These are phyloP conservation scores for Dendrocalamus sinicus DNA, from an alignment of 176 grass and related monocot species.

Conservation along the genomic window DNA sequence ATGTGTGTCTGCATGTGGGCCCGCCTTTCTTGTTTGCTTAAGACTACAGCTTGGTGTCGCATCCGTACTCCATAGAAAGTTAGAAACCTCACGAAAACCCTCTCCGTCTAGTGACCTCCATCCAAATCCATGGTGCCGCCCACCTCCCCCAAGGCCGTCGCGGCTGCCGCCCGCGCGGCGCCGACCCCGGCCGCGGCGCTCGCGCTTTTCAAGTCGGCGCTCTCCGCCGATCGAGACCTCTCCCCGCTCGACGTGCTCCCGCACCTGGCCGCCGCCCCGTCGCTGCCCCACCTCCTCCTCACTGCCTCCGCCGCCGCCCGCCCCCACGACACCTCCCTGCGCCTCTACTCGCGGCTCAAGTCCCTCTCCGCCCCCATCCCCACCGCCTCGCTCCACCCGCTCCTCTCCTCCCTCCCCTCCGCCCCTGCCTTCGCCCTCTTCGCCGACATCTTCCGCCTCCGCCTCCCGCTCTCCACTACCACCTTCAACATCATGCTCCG, in stretches of 20 bases:
- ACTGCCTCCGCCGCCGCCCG: slow-evolving; percentile 27
- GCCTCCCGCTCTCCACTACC: slow-evolving; percentile 42
- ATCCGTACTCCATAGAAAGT: neutral
- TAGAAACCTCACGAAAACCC: slow-evolving; percentile 1
- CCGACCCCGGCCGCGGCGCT: slow-evolving; percentile 29
- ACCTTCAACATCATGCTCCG: slow-evolving; percentile 68
- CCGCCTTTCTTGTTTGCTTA: neutral
- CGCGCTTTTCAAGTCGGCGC: slow-evolving; percentile 7
- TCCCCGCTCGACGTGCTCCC: slow-evolving; percentile 41
- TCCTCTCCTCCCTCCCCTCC: slow-evolving; percentile 46
- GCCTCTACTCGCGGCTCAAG: slow-evolving; percentile 40
- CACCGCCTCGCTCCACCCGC: slow-evolving; percentile 39
- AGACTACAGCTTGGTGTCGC: neutral
- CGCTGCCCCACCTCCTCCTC: slow-evolving; percentile 38
- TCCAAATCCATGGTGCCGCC: slow-evolving; percentile 22
- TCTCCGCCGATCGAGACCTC: slow-evolving; percentile 15
- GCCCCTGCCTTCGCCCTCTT: slow-evolving; percentile 60
- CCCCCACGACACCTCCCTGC: slow-evolving; percentile 32
- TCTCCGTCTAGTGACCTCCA: neutral
- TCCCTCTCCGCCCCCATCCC: slow-evolving; percentile 31
- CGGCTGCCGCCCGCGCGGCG: slow-evolving; percentile 12
- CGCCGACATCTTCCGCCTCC: slow-evolving; percentile 61
- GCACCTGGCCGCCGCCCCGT: slow-evolving; percentile 5
- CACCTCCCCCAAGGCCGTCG: slow-evolving; percentile 22
- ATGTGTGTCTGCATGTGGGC: neutral